A percentile compares a stretch with the other conserved stretches of the same genome.
Conservation (phyloP, 2,329 filamentous ascomycete species). For the Fusarium albidum region DNA sequence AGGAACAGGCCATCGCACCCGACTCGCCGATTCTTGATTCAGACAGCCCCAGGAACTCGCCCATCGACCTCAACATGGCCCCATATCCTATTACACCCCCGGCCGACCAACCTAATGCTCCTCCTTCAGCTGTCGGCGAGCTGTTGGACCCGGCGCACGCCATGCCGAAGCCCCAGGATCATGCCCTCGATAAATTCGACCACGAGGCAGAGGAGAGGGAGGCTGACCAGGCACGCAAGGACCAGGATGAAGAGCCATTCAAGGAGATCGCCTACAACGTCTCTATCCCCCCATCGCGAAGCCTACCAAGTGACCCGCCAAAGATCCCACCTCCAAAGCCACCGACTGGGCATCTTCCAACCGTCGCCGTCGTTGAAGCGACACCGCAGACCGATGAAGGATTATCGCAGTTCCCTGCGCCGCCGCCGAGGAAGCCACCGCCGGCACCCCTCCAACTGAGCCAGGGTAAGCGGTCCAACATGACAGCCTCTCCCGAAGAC, state of each 20-base stretch:
- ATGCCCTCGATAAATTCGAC: slow-evolving; percentile 65
- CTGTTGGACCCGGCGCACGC: slow-evolving; percentile 64
- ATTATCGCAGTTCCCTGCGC: slow-evolving; percentile 61
- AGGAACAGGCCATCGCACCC: slow-evolving; percentile 40
- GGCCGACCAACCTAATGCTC: slow-evolving; percentile 55
- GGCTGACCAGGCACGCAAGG: slow-evolving; percentile 55
- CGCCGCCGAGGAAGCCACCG: slow-evolving; percentile 79
- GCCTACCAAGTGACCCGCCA: slow-evolving; percentile 60
- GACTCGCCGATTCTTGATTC: slow-evolving; percentile 60
- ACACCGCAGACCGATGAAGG: slow-evolving; percentile 55
- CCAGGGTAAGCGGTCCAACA: slow-evolving; percentile 35
- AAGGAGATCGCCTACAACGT: slow-evolving; percentile 60
- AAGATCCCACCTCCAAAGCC: slow-evolving; percentile 61
- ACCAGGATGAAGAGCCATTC: slow-evolving; percentile 51
- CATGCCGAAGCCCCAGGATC: slow-evolving; percentile 69
- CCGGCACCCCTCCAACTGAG: slow-evolving; percentile 82
- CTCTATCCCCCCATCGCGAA: slow-evolving; percentile 64
- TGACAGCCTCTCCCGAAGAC: slow-evolving; percentile 55
- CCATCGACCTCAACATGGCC: slow-evolving; percentile 66
- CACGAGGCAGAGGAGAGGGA: slow-evolving; percentile 61
- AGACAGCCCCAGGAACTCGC: slow-evolving; percentile 62
- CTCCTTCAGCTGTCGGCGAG: slow-evolving; percentile 56
- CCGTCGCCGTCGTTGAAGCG: slow-evolving; percentile 52
- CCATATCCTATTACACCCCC: slow-evolving; percentile 73
- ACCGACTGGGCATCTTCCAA: slow-evolving; percentile 50